Conservation (phyloP, 2,329 filamentous ascomycete species). For the Pseudohalonectria lignicola region DNA sequence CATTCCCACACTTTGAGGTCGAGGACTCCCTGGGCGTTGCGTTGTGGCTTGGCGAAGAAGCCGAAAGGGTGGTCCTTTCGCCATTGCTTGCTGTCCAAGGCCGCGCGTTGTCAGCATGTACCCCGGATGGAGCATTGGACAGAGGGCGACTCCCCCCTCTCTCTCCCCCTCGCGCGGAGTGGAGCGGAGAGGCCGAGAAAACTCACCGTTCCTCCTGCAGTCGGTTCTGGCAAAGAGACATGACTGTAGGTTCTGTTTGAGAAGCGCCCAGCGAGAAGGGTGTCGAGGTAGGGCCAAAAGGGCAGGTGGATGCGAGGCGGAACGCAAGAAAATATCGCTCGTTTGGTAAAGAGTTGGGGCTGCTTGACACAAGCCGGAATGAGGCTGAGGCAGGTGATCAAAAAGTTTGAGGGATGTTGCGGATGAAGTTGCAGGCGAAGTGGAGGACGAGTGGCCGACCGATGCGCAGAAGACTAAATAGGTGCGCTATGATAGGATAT, state of each 20-base stretch:
- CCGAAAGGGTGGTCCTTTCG: slow-evolving; percentile 93
- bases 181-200: neutral
- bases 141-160: slow-evolving; percentile 5
- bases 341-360: neutral
- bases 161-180: neutral
- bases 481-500: neutral
- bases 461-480: neutral
- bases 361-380: neutral
- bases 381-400: neutral
- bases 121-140: neutral
- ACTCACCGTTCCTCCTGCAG: slow-evolving; percentile 78
- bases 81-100: slow-evolving; percentile 75
- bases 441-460: neutral
- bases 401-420: neutral
- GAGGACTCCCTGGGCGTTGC: slow-evolving; percentile 67
- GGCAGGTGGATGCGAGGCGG: neutral
- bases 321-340: neutral
- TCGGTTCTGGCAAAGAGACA: slow-evolving; percentile 83
- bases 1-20: slow-evolving; percentile 97
- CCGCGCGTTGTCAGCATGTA: slow-evolving; percentile 2
- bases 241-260: slow-evolving; percentile 28
- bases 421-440: neutral
- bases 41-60: slow-evolving; percentile 84
- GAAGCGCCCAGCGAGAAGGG: neutral
- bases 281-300: neutral